Conservation (phyloP, 192 early-diverging fungal genomes). For the Mortierella hygrophila region DNA sequence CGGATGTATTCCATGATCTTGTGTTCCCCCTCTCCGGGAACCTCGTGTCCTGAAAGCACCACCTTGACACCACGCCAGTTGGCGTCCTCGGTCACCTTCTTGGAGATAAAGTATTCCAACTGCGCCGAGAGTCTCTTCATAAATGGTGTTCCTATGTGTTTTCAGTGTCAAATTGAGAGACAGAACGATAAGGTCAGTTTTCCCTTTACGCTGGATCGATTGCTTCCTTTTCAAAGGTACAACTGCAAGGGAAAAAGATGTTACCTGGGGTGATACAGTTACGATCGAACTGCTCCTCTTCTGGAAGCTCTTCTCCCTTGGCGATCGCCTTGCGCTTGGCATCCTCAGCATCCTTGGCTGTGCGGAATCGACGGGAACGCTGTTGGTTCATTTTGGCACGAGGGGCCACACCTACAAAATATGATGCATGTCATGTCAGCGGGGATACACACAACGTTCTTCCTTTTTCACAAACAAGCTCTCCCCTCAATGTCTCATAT, state of each 20-base stretch:
- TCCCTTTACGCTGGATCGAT: too few relatives aligned
- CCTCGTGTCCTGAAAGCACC: slow-evolving; percentile 93
- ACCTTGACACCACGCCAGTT: slow-evolving; percentile 93
- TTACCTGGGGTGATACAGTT: slow-evolving; percentile 98
- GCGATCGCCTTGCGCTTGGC: slow-evolving; percentile 71
- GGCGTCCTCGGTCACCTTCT: slow-evolving; percentile 89
- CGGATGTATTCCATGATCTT: slow-evolving; percentile 99
- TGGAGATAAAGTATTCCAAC: slow-evolving; percentile 91
- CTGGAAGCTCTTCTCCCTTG: slow-evolving; percentile 78
- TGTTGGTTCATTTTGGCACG: slow-evolving; percentile 99
- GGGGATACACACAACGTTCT: not conserved
- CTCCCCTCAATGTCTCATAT: not conserved
- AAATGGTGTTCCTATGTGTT: slow-evolving; percentile 84
- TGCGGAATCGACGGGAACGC: slow-evolving; percentile 94
- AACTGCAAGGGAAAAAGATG: not conserved
- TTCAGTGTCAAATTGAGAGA: not conserved
- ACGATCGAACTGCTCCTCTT: slow-evolving; percentile 88
- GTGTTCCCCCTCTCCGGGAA: slow-evolving; percentile 99
- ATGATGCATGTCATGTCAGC: not conserved
- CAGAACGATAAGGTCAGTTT: too few relatives aligned
- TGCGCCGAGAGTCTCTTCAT: slow-evolving; percentile 92
- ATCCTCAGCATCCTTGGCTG: slow-evolving; percentile 87
- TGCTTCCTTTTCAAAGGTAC: not conserved
- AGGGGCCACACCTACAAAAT: slow-evolving; percentile 84
- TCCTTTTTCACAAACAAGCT: not conserved